Base-by-base conservation (phyloP, 106 monocot species). In the Dendrobium huoshanense region DNA sequence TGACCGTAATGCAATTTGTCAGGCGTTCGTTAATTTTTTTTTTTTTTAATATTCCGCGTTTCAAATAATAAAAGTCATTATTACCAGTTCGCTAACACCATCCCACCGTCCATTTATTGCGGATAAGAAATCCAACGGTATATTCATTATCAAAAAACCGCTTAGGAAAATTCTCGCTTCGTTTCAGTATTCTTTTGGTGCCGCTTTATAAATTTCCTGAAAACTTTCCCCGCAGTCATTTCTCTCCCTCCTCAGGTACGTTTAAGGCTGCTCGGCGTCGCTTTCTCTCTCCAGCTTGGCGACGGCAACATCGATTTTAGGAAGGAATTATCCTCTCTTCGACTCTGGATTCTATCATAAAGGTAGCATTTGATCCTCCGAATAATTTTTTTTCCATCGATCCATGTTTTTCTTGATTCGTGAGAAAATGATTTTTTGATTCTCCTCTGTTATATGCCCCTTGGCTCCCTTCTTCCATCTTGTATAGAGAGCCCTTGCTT, bases 301-400 rank as follows among this genome's bases (percentile, higher is more conserved):
- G 51, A 31, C 11, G 25, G 25, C 72, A n/a, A 31, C 9, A 4
- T n/a, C 31, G 13, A 37, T 72, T 15, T 37, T 5, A 33, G 72
- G 67, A 9, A 9, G 5, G 18, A 25, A n/a, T 27, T 27, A n/a
- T 9, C 9, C 67, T 22, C 24, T 67, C 24, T 4, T 13, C n/a
- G 9, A 0, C 27, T 9, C 5, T 7, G 58, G 9, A 16, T 58
- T 58, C 58, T 11, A n/a, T 67, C 10, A 9, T 9, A 67, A 67
- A 67, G 67, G 67, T 67, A 67, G 67, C 67, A 67, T 67, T 67
- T n/a, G n/a, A 67, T 67, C 24, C 24, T 67, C 9, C 9, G 67
- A 67, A 67, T 31, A 72, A 65, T 25, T n/a, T n/a, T 22, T 33
- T 37, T 27, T 72, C 13, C 22, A 1, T 13, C 65, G 5, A 3